Conservation (phyloP, 371 early-diverging fungal genomes). For the Zopfochytrium polystomum region DNA sequence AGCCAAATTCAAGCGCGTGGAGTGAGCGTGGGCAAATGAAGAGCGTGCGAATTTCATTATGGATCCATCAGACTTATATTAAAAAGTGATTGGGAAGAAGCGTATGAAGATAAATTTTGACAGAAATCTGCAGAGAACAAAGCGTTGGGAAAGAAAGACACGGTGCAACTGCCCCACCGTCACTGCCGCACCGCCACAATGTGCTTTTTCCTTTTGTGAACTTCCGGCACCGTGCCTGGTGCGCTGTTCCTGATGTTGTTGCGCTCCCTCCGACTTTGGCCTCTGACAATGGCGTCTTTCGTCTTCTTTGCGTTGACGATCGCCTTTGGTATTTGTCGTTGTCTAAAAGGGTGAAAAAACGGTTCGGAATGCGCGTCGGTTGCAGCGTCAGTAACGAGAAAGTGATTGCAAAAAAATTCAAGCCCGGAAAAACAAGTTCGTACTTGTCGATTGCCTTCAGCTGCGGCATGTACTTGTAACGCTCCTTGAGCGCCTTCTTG, state of each 20-base stretch:
- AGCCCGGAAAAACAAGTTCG: neutral
- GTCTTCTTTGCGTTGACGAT: constrained; percentile 72
- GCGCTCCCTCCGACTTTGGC: constrained; percentile 80
- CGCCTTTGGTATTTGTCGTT: constrained; percentile 80
- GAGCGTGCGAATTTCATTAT: no score
- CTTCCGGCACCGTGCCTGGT: constrained; percentile 60
- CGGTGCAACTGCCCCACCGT: neutral
- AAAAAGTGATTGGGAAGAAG: no score
- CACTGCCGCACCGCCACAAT: constrained; percentile 47
- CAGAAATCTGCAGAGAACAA: no score
- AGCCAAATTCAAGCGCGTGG: constrained; percentile 33
- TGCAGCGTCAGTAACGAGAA: neutral
- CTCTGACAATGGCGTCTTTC: constrained; percentile 78
- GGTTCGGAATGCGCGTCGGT: no score
- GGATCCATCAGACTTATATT: no score
- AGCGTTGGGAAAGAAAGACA: no score
- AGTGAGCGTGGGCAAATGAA: no score
- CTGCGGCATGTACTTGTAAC: constrained; percentile 91
- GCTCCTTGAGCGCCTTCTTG: constrained; percentile 83
- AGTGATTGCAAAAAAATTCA: neutral
- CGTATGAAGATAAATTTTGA: no score
- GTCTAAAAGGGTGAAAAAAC: constrained; percentile 49
- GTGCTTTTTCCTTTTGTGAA: constrained; percentile 78
- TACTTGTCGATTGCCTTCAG: constrained; percentile 78
- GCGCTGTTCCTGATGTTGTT: constrained; percentile 71